Conservation (phyloP, 2,329 filamentous ascomycete species). For the Botrytis deweyae region DNA sequence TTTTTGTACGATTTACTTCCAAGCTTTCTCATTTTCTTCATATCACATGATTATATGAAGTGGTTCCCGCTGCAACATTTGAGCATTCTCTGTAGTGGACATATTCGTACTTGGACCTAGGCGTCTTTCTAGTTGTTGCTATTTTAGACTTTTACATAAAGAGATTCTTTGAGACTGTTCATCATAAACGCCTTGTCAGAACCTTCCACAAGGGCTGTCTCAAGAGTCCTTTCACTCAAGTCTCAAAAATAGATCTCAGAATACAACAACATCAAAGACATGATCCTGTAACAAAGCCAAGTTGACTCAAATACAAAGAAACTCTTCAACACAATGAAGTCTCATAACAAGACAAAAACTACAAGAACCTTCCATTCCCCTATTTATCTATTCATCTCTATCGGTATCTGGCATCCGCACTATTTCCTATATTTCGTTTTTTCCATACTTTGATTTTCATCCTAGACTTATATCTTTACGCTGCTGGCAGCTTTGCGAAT, state of each 20-base stretch:
- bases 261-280: slow-evolving; percentile 5
- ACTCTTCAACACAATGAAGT: background rate
- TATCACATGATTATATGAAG: background rate
- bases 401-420: slow-evolving; percentile 10
- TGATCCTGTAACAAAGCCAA: background rate
- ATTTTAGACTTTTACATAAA: background rate
- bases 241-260: slow-evolving; percentile 7
- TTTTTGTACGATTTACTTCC: background rate
- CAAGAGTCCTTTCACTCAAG: background rate
- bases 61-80: background rate
- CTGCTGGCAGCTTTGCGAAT: slow-evolving; percentile 34
- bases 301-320: background rate
- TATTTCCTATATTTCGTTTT: background rate
- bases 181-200: background rate
- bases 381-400: slow-evolving; percentile 8
- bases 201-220: background rate
- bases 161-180: background rate
- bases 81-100: background rate
- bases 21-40: background rate
- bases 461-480: slow-evolving; percentile 23
- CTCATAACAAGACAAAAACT: slow-evolving; percentile 13
- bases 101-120: background rate
- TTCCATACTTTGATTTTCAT: background rate
- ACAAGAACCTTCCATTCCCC: slow-evolving; percentile 18
- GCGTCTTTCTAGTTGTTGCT: background rate